Base-by-base conservation (phyloP, 2,329 filamentous ascomycete species). In the Pyrenophora tritici-repentis region DNA sequence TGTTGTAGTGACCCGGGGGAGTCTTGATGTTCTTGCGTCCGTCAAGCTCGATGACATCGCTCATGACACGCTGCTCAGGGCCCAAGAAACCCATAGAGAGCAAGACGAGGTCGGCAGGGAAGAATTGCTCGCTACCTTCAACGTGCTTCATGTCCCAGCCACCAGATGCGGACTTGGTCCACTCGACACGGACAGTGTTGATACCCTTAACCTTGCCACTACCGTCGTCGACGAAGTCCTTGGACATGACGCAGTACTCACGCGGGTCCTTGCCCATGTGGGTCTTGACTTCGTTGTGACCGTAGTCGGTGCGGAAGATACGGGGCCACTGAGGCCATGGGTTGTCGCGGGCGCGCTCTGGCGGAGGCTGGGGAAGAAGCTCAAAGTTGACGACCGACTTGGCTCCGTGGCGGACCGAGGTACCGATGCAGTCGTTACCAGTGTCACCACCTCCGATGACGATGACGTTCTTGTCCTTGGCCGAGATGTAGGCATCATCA, bases 141-240 rank as follows among this genome's bases (percentile, higher is more conserved):
- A 96, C 82, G 75, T 96, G 93, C 83, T 96, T 96, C 91, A 97
- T 97, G 76, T 97, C 93, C 93, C 93, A 97, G 37, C 92, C 92
- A 61, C 92, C 92, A 55, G 85, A 87, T 22, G 90, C 83, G 46
- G 86, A 90, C 81, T 92, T 94, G 65, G 91, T 94, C 93, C 93
- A 97, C 74, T 97, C 92, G 36, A 97, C 92, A 47, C 93, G 91
- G 52, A 94, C 85, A 36, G 91, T 96, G 78, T 94, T 96, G 82
- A 97, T 96, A 58, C 93, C 93, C 81, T 91, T 95, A 70, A 97
- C 91, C 60, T 88, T 87, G 72, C 92, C 92, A 42, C 77, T 84
- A 56, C 91, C 92, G 65, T 96, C 91, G 61, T 92, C 90, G 55
- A 95, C 90, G 64, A 97, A 97, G 67, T 96, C 90, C 79, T 95